Conservation (phyloP, 2,329 filamentous ascomycete genomes). For the Nemania diffusa region DNA sequence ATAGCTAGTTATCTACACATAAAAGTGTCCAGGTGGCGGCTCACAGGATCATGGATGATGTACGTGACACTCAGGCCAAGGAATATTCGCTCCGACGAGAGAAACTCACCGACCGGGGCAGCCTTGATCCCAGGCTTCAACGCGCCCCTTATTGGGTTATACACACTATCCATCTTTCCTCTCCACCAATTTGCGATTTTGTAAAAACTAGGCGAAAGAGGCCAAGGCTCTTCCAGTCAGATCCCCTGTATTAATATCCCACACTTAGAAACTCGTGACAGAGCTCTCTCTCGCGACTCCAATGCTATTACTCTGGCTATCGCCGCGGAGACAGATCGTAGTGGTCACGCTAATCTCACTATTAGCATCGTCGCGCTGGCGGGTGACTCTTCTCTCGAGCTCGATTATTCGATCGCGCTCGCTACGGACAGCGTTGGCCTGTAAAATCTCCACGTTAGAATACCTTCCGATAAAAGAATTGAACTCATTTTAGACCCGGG, state of each 20-base stretch:
- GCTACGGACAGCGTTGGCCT: constrained; percentile 44
- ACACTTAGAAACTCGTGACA: constrained; percentile 9
- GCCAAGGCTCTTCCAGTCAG: not conserved
- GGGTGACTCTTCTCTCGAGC: constrained; percentile 38
- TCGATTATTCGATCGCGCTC: constrained; percentile 45
- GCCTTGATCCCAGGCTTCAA: not conserved
- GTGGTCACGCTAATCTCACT: constrained; percentile 36
- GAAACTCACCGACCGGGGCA: not conserved
- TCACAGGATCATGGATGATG: not conserved
- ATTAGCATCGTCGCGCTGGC: constrained; percentile 31
- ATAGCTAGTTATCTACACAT: not conserved
- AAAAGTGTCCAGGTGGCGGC: not conserved
- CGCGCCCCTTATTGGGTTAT: not conserved
- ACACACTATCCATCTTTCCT: not conserved
- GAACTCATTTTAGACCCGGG: not conserved
- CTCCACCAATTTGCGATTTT: not conserved
- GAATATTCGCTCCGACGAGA: not conserved
- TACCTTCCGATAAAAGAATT: too few relatives aligned
- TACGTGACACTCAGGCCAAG: not conserved
- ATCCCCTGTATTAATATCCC: not conserved
- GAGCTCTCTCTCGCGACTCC: constrained; percentile 11
- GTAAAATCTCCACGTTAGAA: not conserved
- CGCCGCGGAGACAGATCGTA: constrained; percentile 22
- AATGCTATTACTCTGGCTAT: constrained; percentile 21
- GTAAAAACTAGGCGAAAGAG: not conserved